A percentile compares a stretch with the other conserved stretches of the same genome.
These are phyloP conservation scores for Lodderomyces oxycetoniae DNA, from an alignment of 1,139 yeast species.

Conservation along the genomic window DNA sequence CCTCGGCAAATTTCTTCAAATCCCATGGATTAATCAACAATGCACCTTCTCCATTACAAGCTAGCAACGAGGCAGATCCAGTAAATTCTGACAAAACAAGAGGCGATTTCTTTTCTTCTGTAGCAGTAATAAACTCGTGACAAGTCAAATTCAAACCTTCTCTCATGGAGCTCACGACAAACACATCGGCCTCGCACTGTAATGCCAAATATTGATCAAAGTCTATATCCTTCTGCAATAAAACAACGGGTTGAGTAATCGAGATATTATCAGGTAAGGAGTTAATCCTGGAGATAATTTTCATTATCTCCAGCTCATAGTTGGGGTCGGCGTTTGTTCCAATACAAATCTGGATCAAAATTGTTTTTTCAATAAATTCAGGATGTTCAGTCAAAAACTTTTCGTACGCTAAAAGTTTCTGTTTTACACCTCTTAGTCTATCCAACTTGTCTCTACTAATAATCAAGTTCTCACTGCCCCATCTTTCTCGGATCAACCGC, in stretches of 20 bases:
- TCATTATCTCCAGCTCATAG: conserved; percentile 67
- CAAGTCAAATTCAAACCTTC: conserved; percentile 97
- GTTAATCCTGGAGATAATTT: conserved; percentile 81
- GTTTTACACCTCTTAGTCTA: conserved; percentile 80
- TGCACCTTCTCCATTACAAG: conserved; percentile 54
- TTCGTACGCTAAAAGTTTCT: conserved; percentile 84
- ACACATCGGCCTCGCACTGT: conserved; percentile 78
- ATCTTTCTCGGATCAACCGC: conserved; percentile 64
- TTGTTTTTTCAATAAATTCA: conserved; percentile 60
- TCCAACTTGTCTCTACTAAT: conserved; percentile 90
- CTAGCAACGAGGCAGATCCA: conserved; percentile 79
- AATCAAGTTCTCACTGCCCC: conserved; percentile 67
- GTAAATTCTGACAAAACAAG: conserved; percentile 87
- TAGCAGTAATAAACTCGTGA: conserved; percentile 85
- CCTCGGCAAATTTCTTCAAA: conserved; percentile 55
- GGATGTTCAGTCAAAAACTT: conserved; percentile 69
- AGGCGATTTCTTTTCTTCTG: conserved; percentile 71
- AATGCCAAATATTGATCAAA: conserved; percentile 87
- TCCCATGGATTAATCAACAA: conserved; percentile 91
- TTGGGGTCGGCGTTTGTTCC: conserved; percentile 46
- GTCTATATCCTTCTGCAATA: conserved; percentile 81
- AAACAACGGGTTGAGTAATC: conserved; percentile 77
- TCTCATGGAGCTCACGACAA: conserved; percentile 84
- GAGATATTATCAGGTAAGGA: conserved; percentile 70
- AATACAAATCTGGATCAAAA: conserved; percentile 77